These are phyloP conservation scores for Spencermartinsiella europaea DNA, from an alignment of 805 yeast species.

Conservation along the genomic window DNA sequence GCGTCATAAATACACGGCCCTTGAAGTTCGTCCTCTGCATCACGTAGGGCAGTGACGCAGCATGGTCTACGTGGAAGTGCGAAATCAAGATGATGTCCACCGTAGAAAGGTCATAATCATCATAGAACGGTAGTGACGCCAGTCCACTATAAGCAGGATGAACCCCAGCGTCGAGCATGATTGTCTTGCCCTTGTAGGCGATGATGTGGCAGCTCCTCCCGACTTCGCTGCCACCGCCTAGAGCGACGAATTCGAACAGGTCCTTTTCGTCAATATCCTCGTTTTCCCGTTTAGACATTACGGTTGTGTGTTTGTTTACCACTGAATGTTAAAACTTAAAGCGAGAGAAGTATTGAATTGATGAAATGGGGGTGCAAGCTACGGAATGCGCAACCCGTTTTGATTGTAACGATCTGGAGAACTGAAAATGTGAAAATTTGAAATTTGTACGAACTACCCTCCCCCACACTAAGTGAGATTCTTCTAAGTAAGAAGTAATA, in stretches of 20 bases:
- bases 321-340: too few species aligned
- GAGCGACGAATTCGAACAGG: slow-evolving; percentile 65
- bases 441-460: too few species aligned
- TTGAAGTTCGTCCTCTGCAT: slow-evolving; percentile 94
- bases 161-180: slow-evolving; percentile 97
- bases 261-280: slow-evolving; percentile 30
- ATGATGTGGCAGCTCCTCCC: slow-evolving; percentile 94
- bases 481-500: too few species aligned
- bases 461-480: too few species aligned
- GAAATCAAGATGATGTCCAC: slow-evolving; percentile 84
- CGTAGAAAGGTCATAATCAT: slow-evolving; percentile 83
- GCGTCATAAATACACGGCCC: slow-evolving; percentile 98
- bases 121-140: slow-evolving; percentile 90
- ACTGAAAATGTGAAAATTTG: too few species aligned
- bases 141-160: slow-evolving; percentile 94
- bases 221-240: slow-evolving; percentile 98
- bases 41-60: slow-evolving; percentile 95
- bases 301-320: too few species aligned
- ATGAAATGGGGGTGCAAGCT: too few species aligned
- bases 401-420: too few species aligned
- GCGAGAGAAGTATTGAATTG: too few species aligned
- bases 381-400: too few species aligned
- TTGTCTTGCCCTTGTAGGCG: slow-evolving; percentile 87
- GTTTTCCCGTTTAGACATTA: slow-evolving; percentile 24
- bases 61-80: slow-evolving; percentile 97